Conservation (phyloP, 805 yeast species). For the Pichia scutulata region DNA sequence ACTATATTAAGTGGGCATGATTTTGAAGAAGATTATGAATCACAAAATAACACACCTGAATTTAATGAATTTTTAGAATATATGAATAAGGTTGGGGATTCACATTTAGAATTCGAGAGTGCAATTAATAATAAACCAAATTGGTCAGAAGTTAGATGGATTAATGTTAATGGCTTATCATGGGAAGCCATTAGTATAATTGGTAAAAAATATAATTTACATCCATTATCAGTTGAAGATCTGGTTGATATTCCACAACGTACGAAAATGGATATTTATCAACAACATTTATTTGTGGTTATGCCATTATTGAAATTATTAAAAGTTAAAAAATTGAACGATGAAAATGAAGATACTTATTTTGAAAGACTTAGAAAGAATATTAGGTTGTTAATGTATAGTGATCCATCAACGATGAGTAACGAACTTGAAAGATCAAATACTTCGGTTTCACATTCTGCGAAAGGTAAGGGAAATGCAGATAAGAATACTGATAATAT, state of each 20-base stretch:
- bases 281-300: slow-evolving; percentile 44
- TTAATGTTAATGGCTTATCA: slow-evolving; percentile 52
- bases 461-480: neutral
- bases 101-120: slow-evolving; percentile 24
- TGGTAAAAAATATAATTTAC: slow-evolving; percentile 38
- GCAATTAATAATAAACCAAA: slow-evolving; percentile 32
- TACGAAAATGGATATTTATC: slow-evolving; percentile 49
- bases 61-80: slow-evolving; percentile 9
- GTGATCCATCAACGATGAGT: neutral
- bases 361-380: neutral
- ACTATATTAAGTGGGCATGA: slow-evolving; percentile 10
- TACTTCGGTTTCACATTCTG: neutral
- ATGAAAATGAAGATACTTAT: slow-evolving; percentile 1
- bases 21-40: slow-evolving; percentile 5
- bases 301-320: slow-evolving; percentile 44
- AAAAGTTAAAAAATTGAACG: slow-evolving; percentile 16
- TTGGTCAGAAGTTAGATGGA: slow-evolving; percentile 49
- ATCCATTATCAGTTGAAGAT: slow-evolving; percentile 52
- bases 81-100: slow-evolving; percentile 14
- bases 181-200: slow-evolving; percentile 50
- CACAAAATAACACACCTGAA: neutral
- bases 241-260: slow-evolving; percentile 58
- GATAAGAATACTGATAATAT: neutral
- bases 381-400: neutral
- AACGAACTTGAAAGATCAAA: neutral